These are phyloP conservation scores for Cordyceps pruinosa DNA, from an alignment of 2,329 filamentous ascomycete species.

Conservation along the genomic window DNA sequence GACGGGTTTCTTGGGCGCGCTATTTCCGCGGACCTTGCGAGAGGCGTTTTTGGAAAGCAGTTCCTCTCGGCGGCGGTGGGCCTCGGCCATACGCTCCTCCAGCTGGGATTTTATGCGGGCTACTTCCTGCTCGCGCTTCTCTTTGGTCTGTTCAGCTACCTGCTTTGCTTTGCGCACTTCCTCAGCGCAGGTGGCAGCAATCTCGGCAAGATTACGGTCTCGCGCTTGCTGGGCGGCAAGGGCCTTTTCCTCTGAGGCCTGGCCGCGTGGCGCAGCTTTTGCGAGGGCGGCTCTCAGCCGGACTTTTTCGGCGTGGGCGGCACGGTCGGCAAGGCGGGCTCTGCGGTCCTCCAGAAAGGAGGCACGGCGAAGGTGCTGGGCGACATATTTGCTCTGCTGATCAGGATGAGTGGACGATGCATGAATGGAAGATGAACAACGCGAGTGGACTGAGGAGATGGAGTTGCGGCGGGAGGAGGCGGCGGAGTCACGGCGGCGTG, in stretches of 20 bases:
- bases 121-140: constrained; percentile 69
- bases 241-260: constrained; percentile 66
- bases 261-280: constrained; percentile 60
- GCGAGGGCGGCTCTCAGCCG: constrained; percentile 66
- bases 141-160: constrained; percentile 74
- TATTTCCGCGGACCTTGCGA: constrained; percentile 48
- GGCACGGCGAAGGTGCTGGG: constrained; percentile 70
- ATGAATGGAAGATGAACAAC: constrained; percentile 54
- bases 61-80: constrained; percentile 63
- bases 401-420: constrained; percentile 44
- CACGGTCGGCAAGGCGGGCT: constrained; percentile 70
- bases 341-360: constrained; percentile 77
- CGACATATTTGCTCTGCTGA: constrained; percentile 70
- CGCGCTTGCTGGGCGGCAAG: constrained; percentile 70
- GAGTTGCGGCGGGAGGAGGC: constrained; percentile 75
- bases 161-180: constrained; percentile 78
- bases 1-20: constrained; percentile 44
- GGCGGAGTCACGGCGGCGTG: constrained; percentile 66
- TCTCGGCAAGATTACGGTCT: constrained; percentile 74
- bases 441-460: constrained; percentile 67
- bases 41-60: constrained; percentile 48
- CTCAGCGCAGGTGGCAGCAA: constrained; percentile 73
- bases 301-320: constrained; percentile 78
- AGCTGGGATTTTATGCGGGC: constrained; percentile 64
- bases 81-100: constrained; percentile 73